These are phyloP conservation scores for Salix suchowensis DNA, from an alignment of 345 rosid species.

Conservation along the genomic window DNA sequence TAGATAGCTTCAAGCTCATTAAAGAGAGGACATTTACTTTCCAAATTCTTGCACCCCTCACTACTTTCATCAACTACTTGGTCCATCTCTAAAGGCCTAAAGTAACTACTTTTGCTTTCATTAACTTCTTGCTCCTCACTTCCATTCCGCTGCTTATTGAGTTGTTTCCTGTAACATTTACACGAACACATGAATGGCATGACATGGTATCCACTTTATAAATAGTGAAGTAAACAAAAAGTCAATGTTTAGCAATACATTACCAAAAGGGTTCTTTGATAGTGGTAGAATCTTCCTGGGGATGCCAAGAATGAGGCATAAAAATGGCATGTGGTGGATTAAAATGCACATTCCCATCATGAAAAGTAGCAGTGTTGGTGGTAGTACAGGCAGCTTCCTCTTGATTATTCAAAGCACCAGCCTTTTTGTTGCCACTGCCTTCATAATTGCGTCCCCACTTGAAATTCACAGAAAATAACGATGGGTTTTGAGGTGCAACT, in stretches of 20 bases:
- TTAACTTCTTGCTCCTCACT: slow-evolving; percentile 7
- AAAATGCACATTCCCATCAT: slow-evolving; percentile 7
- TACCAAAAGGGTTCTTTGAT: slow-evolving; percentile 40
- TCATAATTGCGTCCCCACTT: slow-evolving; percentile 3
- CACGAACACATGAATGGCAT: slow-evolving; percentile 17
- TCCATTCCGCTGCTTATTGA: slow-evolving; percentile 11
- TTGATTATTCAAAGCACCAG: slow-evolving; percentile 7
- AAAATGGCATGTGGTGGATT: slow-evolving; percentile 6
- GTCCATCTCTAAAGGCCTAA: background rate
- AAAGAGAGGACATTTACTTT: slow-evolving; percentile 19
- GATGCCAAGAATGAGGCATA: slow-evolving; percentile 29
- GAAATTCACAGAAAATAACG: background rate
- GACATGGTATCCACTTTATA: background rate
- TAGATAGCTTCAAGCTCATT: slow-evolving; percentile 46
- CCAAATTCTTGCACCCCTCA: slow-evolving; percentile 24
- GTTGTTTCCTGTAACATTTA: slow-evolving; percentile 28
- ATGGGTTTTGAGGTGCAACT: background rate
- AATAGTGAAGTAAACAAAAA: background rate
- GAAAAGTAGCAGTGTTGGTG: background rate
- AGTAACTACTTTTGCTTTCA: background rate
- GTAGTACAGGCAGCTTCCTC: background rate
- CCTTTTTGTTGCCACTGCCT: slow-evolving; percentile 1
- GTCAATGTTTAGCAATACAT: background rate
- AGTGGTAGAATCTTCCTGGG: slow-evolving; percentile 31
- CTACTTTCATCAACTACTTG: slow-evolving; percentile 3